These are phyloP conservation scores for Cladophialophora psammophila DNA, from an alignment of 2,329 filamentous ascomycete genomes.

Conservation along the genomic window DNA sequence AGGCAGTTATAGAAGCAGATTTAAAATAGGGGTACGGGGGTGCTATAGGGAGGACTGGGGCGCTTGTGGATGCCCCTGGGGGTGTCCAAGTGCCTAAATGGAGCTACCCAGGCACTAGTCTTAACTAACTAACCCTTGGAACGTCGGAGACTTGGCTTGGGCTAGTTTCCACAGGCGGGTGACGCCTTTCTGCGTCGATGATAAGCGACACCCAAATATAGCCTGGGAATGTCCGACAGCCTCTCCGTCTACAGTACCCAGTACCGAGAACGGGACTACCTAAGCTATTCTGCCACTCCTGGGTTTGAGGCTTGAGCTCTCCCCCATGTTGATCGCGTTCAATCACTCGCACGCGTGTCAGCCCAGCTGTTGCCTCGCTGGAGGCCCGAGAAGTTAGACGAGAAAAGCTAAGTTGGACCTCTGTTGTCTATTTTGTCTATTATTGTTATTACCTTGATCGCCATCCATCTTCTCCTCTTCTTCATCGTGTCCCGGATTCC, in stretches of 20 bases:
- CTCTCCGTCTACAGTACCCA: neutral
- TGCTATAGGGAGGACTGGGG: too few species aligned
- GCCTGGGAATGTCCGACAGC: slow-evolving; percentile 1
- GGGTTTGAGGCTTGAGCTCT: slow-evolving; percentile 1
- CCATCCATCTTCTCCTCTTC: neutral
- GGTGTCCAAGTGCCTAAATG: too few species aligned
- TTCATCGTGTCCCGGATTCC: neutral
- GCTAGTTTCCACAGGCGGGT: neutral
- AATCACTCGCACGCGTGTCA: neutral
- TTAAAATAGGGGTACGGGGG: too few species aligned
- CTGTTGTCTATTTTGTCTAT: neutral
- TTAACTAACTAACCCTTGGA: neutral
- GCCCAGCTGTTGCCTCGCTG: neutral
- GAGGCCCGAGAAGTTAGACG: neutral
- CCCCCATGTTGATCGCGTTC: neutral
- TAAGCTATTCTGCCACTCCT: neutral
- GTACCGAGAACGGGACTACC: slow-evolving; percentile 3
- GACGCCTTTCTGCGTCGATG: neutral
- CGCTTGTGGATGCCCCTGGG: too few species aligned
- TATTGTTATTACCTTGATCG: neutral
- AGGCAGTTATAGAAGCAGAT: too few species aligned
- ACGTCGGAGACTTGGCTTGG: neutral
- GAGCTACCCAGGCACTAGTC: too few species aligned
- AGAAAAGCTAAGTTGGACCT: slow-evolving; percentile 21
- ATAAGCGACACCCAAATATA: slow-evolving; percentile 8